Percentiles rank a stretch among this genome's conserved stretches.
phyloP scores from a whole-genome alignment of 257 asterid species.

The Przewalskia tangutica region DNA sequence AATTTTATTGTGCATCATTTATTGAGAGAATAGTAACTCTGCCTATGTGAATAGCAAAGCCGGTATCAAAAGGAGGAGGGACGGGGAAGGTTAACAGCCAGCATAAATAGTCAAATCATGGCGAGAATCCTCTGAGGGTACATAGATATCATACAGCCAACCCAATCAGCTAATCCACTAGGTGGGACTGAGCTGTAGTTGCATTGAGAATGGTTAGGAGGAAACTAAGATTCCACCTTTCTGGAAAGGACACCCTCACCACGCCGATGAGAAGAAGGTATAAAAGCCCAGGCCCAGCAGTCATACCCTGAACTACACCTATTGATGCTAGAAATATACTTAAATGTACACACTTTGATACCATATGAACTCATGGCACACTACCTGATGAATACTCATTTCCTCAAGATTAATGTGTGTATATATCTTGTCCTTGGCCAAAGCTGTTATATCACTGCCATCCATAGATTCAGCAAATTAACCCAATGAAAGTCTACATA shows the following conservation, averaged over 20 bases:
- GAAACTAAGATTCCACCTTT: neutral
- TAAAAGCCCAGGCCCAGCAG: neutral
- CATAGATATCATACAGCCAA: neutral
- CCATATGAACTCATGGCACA: slow-evolving; percentile 4
- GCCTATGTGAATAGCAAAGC: neutral
- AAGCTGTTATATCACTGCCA: slow-evolving; percentile 82
- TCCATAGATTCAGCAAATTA: slow-evolving; percentile 6
- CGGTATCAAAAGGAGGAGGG: neutral
- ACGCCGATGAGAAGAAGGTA: neutral
- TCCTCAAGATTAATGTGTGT: slow-evolving; percentile 77
- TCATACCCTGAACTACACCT: neutral
- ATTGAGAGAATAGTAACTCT: neutral
- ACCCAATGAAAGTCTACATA: neutral
- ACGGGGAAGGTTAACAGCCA: neutral
- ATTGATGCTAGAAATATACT: neutral
- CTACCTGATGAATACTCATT: slow-evolving; percentile 70
- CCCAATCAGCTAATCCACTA: neutral
- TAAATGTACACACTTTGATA: neutral
- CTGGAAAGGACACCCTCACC: neutral
- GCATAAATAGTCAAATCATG: neutral
- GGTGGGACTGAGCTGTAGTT: neutral
- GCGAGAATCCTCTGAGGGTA: neutral
- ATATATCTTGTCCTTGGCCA: slow-evolving; percentile 83
- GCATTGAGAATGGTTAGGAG: neutral
- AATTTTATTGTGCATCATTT: neutral